Evolutionary conservation across 2,329 filamentous ascomycete genomes (phyloP).

Genomic region (Claviceps digitariae): DNA sequence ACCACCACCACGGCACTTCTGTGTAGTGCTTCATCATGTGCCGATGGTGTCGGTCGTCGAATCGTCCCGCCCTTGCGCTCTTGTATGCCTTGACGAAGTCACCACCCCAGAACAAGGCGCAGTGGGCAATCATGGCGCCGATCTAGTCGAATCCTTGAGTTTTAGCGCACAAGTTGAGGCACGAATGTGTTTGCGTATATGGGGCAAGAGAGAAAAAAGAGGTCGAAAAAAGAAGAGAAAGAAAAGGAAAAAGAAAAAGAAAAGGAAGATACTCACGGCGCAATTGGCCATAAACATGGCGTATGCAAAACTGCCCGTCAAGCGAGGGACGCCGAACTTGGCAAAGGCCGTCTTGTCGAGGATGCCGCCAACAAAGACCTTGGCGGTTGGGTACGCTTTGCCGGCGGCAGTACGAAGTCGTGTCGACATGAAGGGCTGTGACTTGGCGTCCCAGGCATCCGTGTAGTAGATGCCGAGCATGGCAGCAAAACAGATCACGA

Average conservation of each 20-base stretch:
- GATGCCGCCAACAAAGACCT: conserved; percentile 27
- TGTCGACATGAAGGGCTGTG: conserved; percentile 20
- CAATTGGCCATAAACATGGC: conserved; percentile 43
- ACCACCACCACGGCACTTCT: conserved; percentile 28
- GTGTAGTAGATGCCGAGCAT: conserved; percentile 26
- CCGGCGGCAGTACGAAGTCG: conserved; percentile 26
- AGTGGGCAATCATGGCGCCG: conserved; percentile 39
- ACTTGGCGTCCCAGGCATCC: conserved; percentile 23
- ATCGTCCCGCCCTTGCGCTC: conserved; percentile 16
- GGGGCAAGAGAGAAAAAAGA: neutral
- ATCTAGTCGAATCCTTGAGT: conserved; percentile 23
- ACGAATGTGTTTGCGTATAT: too few species aligned
- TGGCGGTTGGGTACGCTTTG: conserved; percentile 22
- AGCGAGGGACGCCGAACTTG: conserved; percentile 29
- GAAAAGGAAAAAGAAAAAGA: neutral
- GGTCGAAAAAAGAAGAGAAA: neutral
- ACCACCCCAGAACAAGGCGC: conserved; percentile 39
- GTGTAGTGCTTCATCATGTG: conserved; percentile 40
- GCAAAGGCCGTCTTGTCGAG: conserved; percentile 28
- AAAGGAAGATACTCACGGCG: conserved; percentile 25
- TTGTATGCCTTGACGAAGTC: conserved; percentile 35
- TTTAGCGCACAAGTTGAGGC: neutral
- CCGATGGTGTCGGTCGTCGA: conserved; percentile 36
- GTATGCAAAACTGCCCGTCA: conserved; percentile 37
- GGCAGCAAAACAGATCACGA: conserved; percentile 20